These are phyloP conservation scores for Madurella fahalii DNA, from an alignment of 2,329 filamentous ascomycete species.

Conservation along the genomic window DNA sequence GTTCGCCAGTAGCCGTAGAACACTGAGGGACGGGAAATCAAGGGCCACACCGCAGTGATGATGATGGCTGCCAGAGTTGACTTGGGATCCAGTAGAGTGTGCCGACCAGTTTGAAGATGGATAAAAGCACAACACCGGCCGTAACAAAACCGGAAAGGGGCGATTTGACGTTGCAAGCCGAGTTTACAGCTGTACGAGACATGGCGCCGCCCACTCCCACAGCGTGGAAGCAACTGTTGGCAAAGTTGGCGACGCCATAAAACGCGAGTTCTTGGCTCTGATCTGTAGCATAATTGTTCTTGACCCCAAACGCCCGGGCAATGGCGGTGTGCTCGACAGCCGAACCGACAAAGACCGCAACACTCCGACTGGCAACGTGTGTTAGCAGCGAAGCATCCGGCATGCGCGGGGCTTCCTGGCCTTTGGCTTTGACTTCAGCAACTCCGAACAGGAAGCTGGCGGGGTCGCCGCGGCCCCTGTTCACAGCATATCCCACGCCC, in stretches of 20 bases:
- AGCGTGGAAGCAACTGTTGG: constrained; percentile 61
- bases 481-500: constrained; percentile 59
- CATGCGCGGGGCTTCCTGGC: constrained; percentile 47
- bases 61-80: constrained; percentile 62
- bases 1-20: constrained; percentile 64
- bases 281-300: constrained; percentile 60
- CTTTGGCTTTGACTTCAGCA: constrained; percentile 52
- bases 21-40: constrained; percentile 54
- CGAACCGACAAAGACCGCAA: constrained; percentile 59
- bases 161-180: constrained; percentile 57
- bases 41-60: constrained; percentile 60
- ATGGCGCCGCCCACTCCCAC: constrained; percentile 64
- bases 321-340: constrained; percentile 62
- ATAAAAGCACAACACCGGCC: constrained; percentile 57
- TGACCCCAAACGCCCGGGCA: constrained; percentile 58
- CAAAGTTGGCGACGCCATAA: constrained; percentile 57
- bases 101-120: constrained; percentile 57
- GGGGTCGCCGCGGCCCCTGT: constrained; percentile 42
- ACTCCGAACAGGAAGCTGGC: constrained; percentile 53
- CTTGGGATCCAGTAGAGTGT: constrained; percentile 65
- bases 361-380: constrained; percentile 50
- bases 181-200: constrained; percentile 65
- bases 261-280: constrained; percentile 63
- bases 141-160: constrained; percentile 59
- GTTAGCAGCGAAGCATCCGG: constrained; percentile 46